These are phyloP conservation scores for Dryas octopetala DNA, from an alignment of 306 rosid genomes.

Conservation along the genomic window DNA sequence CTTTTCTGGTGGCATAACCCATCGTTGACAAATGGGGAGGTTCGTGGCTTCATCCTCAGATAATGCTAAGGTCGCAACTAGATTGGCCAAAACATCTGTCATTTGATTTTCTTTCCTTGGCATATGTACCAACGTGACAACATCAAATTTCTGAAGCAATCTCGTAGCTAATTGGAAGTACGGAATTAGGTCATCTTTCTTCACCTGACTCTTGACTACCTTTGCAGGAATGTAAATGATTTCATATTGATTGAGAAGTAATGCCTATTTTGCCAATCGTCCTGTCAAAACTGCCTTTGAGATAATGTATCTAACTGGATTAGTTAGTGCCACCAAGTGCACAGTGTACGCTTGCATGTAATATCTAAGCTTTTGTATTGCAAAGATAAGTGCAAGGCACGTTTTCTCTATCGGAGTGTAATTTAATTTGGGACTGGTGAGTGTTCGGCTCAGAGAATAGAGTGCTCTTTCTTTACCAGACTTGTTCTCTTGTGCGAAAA, in stretches of 20 bases:
- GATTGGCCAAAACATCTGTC: not conserved
- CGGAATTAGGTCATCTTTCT: not conserved
- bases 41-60: not conserved
- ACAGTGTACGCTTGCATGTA: not conserved
- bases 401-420: not conserved
- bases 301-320: too few species aligned
- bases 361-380: not conserved
- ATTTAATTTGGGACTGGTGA: not conserved
- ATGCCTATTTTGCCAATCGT: too few species aligned
- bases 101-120: not conserved
- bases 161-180: not conserved
- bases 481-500: not conserved
- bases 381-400: not conserved
- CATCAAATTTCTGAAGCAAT: not conserved
- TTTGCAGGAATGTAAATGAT: too few species aligned
- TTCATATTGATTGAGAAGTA: too few species aligned
- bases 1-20: not conserved
- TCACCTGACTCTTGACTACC: not conserved
- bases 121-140: accelerated
- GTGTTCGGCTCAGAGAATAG: not conserved
- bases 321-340: too few species aligned
- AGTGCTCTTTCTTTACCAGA: not conserved
- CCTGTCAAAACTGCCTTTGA: too few species aligned
- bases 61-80: not conserved
- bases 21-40: not conserved